Evolutionary conservation across 176 grass and related monocot species (phyloP).

Genomic region (Eleusine indica): DNA sequence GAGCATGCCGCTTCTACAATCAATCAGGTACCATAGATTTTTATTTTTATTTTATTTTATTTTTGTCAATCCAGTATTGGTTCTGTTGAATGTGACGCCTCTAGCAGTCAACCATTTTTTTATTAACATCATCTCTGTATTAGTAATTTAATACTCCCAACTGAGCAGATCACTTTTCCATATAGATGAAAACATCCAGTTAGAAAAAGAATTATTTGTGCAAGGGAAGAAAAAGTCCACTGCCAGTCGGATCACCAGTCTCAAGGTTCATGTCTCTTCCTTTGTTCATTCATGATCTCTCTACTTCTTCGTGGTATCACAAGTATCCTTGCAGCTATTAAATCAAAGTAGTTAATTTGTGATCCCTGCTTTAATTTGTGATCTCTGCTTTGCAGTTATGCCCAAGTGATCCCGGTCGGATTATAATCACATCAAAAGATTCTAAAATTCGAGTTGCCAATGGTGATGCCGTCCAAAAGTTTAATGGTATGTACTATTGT

Average conservation of each 20-base stretch:
- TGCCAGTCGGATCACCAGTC: conserved; percentile 60
- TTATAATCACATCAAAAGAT: conserved; percentile 70
- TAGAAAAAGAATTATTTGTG: conserved; percentile 60
- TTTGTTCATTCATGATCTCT: conserved; percentile 12
- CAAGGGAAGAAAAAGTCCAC: conserved; percentile 68
- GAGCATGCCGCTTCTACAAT: conserved; percentile 77
- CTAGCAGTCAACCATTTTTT: neutral
- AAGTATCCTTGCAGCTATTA: neutral
- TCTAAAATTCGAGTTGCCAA: conserved; percentile 68
- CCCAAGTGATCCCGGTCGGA: conserved; percentile 43
- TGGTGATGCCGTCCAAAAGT: conserved; percentile 72
- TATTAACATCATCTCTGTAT: neutral
- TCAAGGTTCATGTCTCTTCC: conserved; percentile 61
- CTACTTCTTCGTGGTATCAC: neutral
- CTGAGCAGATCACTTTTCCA: neutral
- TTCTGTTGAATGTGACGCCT: conserved; percentile 12
- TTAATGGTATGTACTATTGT: conserved; percentile 52
- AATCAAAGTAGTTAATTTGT: conserved; percentile 31
- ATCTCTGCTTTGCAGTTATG: conserved; percentile 46
- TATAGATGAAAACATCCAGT: conserved; percentile 63
- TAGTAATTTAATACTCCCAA: neutral
- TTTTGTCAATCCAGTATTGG: neutral
- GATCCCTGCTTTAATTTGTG: neutral
- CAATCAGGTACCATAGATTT: conserved; percentile 49
- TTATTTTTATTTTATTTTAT: neutral